These are phyloP conservation scores for Leishmania mexicana DNA, from an alignment of 208 protist genomes.

Conservation along the genomic window DNA sequence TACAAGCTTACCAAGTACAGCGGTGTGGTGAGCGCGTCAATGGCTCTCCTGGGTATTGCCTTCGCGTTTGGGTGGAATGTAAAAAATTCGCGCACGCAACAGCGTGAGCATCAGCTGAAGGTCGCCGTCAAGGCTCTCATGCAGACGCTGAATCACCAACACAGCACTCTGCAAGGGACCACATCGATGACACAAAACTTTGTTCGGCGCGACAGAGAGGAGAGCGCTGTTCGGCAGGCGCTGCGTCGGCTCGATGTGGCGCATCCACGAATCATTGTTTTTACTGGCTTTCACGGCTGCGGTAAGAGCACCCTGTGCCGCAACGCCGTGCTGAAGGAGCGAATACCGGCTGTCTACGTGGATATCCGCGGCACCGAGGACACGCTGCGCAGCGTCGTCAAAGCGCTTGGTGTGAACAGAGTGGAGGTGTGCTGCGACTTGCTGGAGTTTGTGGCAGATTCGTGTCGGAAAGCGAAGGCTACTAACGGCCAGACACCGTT, in stretches of 20 bases:
- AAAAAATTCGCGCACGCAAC: slow-evolving; percentile 58
- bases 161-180: neutral
- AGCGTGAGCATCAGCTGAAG: slow-evolving; percentile 51
- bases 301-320: slow-evolving; percentile 72
- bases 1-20: slow-evolving; percentile 78
- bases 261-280: slow-evolving; percentile 70
- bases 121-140: slow-evolving; percentile 60
- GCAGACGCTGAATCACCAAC: slow-evolving; percentile 27
- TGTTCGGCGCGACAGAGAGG: slow-evolving; percentile 55
- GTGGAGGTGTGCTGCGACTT: slow-evolving; percentile 83
- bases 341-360: slow-evolving; percentile 67
- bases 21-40: slow-evolving; percentile 63
- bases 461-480: slow-evolving; percentile 35
- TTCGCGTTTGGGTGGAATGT: slow-evolving; percentile 71
- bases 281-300: slow-evolving; percentile 69
- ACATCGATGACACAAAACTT: slow-evolving; percentile 24
- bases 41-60: slow-evolving; percentile 64
- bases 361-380: slow-evolving; percentile 70
- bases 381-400: slow-evolving; percentile 61
- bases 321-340: slow-evolving; percentile 57
- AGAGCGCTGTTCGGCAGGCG: slow-evolving; percentile 56
- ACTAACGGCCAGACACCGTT: slow-evolving; percentile 60
- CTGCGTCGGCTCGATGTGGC: slow-evolving; percentile 62
- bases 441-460: slow-evolving; percentile 62
- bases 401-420: slow-evolving; percentile 74